Percentiles rank a stretch among this genome's conserved stretches.
phyloP scores from a whole-genome alignment of 768 basidiomycete genomes.

The Russula ochroleuca region DNA sequence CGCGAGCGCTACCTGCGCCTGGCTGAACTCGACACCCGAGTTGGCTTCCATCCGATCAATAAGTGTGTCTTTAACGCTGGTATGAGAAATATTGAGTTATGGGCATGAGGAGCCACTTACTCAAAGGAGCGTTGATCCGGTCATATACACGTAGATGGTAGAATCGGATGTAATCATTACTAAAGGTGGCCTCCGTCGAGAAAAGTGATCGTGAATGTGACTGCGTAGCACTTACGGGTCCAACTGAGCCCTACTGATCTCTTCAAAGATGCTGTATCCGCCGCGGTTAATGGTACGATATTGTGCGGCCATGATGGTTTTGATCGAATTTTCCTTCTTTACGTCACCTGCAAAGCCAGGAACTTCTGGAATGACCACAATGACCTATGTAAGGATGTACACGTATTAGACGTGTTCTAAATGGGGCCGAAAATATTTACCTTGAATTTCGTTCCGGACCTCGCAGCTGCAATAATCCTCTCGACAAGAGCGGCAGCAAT shows the following conservation, averaged over 20 bases:
- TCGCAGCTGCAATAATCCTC: slow-evolving; percentile 79
- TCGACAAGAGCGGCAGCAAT: slow-evolving; percentile 81
- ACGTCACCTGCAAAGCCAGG: slow-evolving; percentile 88
- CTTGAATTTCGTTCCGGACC: slow-evolving; percentile 70
- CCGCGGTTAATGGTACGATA: slow-evolving; percentile 89
- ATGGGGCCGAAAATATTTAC: slow-evolving; percentile 35
- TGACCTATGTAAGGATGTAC: slow-evolving; percentile 48
- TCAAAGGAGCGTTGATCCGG: slow-evolving; percentile 73
- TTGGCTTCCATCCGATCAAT: slow-evolving; percentile 68
- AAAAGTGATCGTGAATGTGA: neutral
- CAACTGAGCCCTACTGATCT: slow-evolving; percentile 67
- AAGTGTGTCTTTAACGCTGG: slow-evolving; percentile 36
- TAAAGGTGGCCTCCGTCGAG: slow-evolving; percentile 30
- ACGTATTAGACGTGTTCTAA: neutral
- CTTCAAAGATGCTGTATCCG: slow-evolving; percentile 80
- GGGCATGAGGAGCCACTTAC: slow-evolving; percentile 36
- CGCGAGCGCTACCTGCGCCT: slow-evolving; percentile 83
- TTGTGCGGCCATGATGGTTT: slow-evolving; percentile 85
- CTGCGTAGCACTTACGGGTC: slow-evolving; percentile 57
- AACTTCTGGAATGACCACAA: slow-evolving; percentile 85
- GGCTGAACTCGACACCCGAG: slow-evolving; percentile 74
- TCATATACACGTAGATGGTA: slow-evolving; percentile 93
- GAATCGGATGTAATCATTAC: slow-evolving; percentile 83
- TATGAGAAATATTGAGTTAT: neutral
- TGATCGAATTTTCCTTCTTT: slow-evolving; percentile 56